Evolutionary conservation across 495 filamentous ascomycete species (phyloP).

Genomic region (Podospora pseudopauciseta): DNA sequence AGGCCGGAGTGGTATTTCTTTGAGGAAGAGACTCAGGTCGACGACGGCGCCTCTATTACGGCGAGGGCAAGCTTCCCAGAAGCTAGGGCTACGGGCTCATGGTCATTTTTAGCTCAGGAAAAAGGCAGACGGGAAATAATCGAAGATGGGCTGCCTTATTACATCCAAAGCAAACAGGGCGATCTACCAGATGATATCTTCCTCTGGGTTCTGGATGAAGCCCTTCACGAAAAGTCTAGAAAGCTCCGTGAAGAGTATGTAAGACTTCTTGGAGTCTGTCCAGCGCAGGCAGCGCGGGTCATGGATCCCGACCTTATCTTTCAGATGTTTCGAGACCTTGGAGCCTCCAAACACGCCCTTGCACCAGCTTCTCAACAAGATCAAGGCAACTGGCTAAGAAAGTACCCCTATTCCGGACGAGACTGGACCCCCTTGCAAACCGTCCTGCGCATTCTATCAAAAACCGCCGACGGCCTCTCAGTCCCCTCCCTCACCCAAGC

Average conservation of each 20-base stretch:
- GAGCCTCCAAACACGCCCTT: slow-evolving; percentile 36
- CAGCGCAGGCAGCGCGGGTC: slow-evolving; percentile 37
- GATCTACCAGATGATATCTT: slow-evolving; percentile 67
- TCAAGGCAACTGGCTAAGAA: slow-evolving; percentile 6
- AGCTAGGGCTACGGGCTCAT: slow-evolving; percentile 29
- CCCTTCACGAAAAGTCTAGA: slow-evolving; percentile 57
- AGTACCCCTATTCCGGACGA: slow-evolving; percentile 28
- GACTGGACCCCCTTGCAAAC: slow-evolving; percentile 35
- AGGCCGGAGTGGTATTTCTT: slow-evolving; percentile 69
- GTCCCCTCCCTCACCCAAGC: slow-evolving; percentile 25
- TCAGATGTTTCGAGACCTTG: slow-evolving; percentile 40
- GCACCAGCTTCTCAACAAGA: background rate
- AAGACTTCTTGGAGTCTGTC: slow-evolving; percentile 38
- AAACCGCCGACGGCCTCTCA: slow-evolving; percentile 25
- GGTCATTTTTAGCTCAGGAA: slow-evolving; percentile 45
- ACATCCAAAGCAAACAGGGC: slow-evolving; percentile 50
- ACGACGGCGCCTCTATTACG: slow-evolving; percentile 26
- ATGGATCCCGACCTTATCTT: slow-evolving; percentile 36
- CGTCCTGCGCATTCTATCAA: slow-evolving; percentile 34
- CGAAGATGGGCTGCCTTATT: slow-evolving; percentile 63
- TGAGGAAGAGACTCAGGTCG: slow-evolving; percentile 29
- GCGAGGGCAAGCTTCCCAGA: slow-evolving; percentile 35
- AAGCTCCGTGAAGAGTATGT: slow-evolving; percentile 65
- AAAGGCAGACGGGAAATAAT: slow-evolving; percentile 58
- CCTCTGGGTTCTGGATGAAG: slow-evolving; percentile 68